Conservation (phyloP, 495 filamentous ascomycete genomes). For the Hapsidospora chrysogenum region DNA sequence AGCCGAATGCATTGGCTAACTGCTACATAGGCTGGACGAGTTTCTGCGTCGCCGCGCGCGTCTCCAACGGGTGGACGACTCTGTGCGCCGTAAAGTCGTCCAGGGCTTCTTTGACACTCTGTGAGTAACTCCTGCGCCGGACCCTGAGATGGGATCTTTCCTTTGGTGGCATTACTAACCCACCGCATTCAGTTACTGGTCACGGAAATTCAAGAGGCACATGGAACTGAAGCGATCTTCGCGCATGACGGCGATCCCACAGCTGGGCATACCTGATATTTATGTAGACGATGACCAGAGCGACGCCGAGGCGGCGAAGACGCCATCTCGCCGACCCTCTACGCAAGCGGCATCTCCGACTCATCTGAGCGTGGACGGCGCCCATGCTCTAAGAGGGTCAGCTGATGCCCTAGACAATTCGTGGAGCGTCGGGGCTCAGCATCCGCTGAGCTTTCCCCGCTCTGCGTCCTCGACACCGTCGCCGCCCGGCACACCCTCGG, state of each 20-base stretch:
- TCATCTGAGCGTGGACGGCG: conserved; percentile 1
- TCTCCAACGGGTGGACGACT: conserved; percentile 91
- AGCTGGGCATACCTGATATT: conserved; percentile 80
- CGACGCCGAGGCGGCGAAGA: too few relatives aligned
- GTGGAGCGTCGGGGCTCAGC: conserved; percentile 3
- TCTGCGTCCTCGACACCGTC: conserved; percentile 8
- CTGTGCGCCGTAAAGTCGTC: conserved; percentile 74
- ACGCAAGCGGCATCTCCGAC: neutral
- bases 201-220: conserved; percentile 59
- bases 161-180: conserved; percentile 4
- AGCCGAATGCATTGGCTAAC: neutral
- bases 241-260: conserved; percentile 60
- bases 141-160: neutral
- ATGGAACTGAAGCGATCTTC: conserved; percentile 49
- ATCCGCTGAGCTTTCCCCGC: conserved; percentile 24
- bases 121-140: conserved; percentile 17
- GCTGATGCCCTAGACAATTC: conserved; percentile 1
- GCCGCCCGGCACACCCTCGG: conserved; percentile 10
- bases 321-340: too few relatives aligned
- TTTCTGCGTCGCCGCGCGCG: conserved; percentile 82
- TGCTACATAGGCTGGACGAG: conserved; percentile 66
- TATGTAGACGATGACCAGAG: conserved; percentile 54
- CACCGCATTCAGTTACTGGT: conserved; percentile 42
- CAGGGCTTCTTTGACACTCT: conserved; percentile 92
- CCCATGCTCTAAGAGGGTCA: neutral